phyloP scores from a whole-genome alignment of 2,329 filamentous ascomycete species.

The Neonectria coccinea region DNA sequence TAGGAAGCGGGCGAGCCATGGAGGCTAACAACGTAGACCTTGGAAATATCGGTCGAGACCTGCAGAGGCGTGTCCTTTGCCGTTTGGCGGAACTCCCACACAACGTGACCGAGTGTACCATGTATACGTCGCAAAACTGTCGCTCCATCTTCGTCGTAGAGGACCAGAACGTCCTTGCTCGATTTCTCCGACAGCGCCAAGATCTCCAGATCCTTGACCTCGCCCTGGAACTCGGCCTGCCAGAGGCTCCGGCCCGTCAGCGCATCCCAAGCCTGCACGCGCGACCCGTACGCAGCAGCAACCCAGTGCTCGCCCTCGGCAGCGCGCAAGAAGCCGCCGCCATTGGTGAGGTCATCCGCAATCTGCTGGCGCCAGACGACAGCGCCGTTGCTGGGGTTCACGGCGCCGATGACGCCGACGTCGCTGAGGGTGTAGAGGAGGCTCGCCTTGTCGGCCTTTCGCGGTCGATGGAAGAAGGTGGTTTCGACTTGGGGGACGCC shows the following conservation, averaged over 20 bases:
- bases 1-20: constrained; percentile 77
- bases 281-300: constrained; percentile 76
- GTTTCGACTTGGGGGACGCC: constrained; percentile 84
- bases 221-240: constrained; percentile 71
- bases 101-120: constrained; percentile 76
- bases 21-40: constrained; percentile 82
- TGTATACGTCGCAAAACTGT: constrained; percentile 77
- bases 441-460: constrained; percentile 83
- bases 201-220: constrained; percentile 79
- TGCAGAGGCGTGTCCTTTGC: constrained; percentile 80
- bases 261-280: constrained; percentile 85
- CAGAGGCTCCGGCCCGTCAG: constrained; percentile 83
- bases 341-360: constrained; percentile 60
- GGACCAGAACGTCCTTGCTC: constrained; percentile 77
- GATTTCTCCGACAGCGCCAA: constrained; percentile 74
- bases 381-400: constrained; percentile 87
- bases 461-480: constrained; percentile 94
- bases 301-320: constrained; percentile 84
- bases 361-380: constrained; percentile 89
- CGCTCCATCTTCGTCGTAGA: constrained; percentile 70
- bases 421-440: constrained; percentile 93
- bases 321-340: constrained; percentile 71
- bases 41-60: constrained; percentile 74
- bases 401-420: constrained; percentile 82
- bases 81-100: constrained; percentile 81